Base-by-base conservation (phyloP, 2,329 filamentous ascomycete species). In the Cladophialophora yegresii region DNA sequence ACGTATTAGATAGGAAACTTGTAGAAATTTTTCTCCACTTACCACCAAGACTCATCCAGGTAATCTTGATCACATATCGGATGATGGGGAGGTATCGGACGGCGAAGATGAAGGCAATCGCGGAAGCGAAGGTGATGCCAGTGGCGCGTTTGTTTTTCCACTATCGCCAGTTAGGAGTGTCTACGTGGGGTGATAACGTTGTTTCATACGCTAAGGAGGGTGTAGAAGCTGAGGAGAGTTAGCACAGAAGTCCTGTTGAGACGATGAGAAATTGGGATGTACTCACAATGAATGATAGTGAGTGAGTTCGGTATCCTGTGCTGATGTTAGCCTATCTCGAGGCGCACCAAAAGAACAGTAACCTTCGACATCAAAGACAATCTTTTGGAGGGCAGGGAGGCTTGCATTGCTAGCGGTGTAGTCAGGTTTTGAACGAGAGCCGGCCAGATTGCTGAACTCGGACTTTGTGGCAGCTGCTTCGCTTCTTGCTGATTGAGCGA, bases 111-210 rank as follows among this genome's bases (percentile, higher is more conserved):
- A 86, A 82, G 70, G 79, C 70, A 68, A 88, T 77, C 61, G 83
- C 80, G 63, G 78, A 78, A 62, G 78, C 80, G 73, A 84, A 89
- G 68, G 84, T 84, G 73, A 86, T 82, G 67, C 81, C 84, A 67
- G 86, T 88, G 49, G 85, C 85, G 72, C 85, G 83, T 63, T 86
- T 85, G 77, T 87, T 86, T 76, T 87, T 84, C 86, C 86, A 88
- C 82, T 84, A 66, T 3, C 60, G 58, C 70, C 61, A 71, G 72
- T 68, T 40, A 67, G 65, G 59, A 66, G 54, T 57, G 55, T 16
- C 40, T 20, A n/a, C 6, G 16, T 16, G n/a, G 5, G 9, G 26
- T 23, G 8, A 43, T 20, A 22, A 23, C n/a, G 33, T 20, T 36
- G 8, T 57, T 49, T 77, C 82, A 75, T 72, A 84, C 82, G 79